phyloP scores from a whole-genome alignment of 2,329 filamentous ascomycete species.

The Cladophialophora psammophila region DNA sequence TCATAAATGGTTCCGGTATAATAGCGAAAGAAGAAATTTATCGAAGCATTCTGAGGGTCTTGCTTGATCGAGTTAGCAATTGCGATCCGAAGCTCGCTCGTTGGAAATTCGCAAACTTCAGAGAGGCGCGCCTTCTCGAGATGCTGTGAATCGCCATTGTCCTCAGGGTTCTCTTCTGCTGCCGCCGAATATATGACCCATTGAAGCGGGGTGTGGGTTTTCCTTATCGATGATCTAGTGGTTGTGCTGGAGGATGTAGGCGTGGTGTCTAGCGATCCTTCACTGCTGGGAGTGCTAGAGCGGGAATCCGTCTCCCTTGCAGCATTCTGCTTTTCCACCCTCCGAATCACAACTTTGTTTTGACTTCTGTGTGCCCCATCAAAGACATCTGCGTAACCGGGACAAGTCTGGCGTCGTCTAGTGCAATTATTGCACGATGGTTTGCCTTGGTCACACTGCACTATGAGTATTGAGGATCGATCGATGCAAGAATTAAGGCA shows the following conservation, averaged over 20 bases:
- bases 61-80: constrained; percentile 31
- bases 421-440: constrained; percentile 41
- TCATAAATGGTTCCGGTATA: constrained; percentile 33
- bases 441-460: constrained; percentile 39
- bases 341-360: constrained; percentile 35
- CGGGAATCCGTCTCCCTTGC: constrained; percentile 1
- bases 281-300: constrained; percentile 20
- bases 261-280: constrained; percentile 6
- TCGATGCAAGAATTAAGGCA: background rate
- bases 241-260: constrained; percentile 13
- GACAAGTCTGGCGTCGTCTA: constrained; percentile 34
- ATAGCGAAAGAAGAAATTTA: constrained; percentile 40
- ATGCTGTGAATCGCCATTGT: background rate
- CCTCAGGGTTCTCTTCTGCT: background rate
- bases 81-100: background rate
- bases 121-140: background rate
- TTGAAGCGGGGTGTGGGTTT: constrained; percentile 20
- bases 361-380: constrained; percentile 39
- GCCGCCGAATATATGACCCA: constrained; percentile 33
- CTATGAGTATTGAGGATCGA: background rate
- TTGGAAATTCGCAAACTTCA: background rate
- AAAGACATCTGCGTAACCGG: constrained; percentile 40
- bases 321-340: constrained; percentile 27
- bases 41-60: constrained; percentile 34
- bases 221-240: background rate